Evolutionary conservation across 768 basidiomycete species (phyloP).

Genomic region (Cystobasidium onofrii): DNA sequence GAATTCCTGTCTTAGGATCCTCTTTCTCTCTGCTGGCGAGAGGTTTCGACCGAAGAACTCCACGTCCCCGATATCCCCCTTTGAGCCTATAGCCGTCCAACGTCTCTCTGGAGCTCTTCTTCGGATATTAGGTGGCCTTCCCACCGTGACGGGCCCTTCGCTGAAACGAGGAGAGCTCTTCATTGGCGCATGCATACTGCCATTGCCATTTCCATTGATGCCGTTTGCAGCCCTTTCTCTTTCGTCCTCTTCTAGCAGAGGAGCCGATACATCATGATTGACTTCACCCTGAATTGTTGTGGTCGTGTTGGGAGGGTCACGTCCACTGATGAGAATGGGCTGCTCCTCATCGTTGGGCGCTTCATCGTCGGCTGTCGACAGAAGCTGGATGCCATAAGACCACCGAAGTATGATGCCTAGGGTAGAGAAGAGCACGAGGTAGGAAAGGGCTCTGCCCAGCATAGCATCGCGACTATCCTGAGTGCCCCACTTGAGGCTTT

Average conservation of each 20-base stretch:
- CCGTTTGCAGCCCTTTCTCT: conserved; percentile 37
- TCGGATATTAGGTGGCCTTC: conserved; percentile 15
- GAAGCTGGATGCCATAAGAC: conserved; percentile 80
- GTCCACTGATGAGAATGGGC: not conserved
- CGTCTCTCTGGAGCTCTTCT: not conserved
- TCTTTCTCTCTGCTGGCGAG: not conserved
- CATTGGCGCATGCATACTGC: not conserved
- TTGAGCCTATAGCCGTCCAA: conserved; percentile 18
- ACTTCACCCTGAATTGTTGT: not conserved
- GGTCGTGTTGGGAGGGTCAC: not conserved
- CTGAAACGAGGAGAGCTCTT: conserved; percentile 14
- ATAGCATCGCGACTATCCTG: conserved; percentile 76
- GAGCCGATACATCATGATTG: not conserved
- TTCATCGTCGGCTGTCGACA: conserved; percentile 63
- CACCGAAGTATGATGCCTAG: conserved; percentile 70
- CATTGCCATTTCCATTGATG: conserved; percentile 7
- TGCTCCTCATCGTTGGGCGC: conserved; percentile 27
- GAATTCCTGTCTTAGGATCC: conserved; percentile 30
- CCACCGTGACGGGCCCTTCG: not conserved
- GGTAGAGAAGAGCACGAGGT: conserved; percentile 85
- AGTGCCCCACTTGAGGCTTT: conserved; percentile 38
- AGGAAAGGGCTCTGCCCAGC: conserved; percentile 81
- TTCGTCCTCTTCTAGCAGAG: conserved; percentile 40
- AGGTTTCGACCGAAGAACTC: conserved; percentile 25
- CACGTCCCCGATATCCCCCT: conserved; percentile 17